A percentile compares a stretch with the other conserved stretches of the same genome.
Conservation (phyloP, 805 yeast species). For the Torulaspora franciscae region DNA sequence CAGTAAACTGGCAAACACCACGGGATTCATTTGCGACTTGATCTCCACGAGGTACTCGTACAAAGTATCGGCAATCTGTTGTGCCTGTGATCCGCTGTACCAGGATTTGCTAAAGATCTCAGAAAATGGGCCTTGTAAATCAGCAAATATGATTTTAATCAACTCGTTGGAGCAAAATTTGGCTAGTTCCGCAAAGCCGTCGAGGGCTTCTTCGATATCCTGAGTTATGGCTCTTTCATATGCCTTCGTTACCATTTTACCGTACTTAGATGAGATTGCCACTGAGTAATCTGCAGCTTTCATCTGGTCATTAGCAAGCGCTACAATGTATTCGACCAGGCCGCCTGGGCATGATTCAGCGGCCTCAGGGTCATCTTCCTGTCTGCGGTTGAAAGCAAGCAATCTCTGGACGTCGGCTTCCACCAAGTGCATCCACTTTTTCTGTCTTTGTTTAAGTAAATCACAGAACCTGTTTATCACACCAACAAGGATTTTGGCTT, state of each 20-base stretch:
- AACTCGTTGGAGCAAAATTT: conserved; percentile 55
- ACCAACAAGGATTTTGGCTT: conserved; percentile 72
- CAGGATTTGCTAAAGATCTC: conserved; percentile 63
- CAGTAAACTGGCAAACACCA: conserved; percentile 48
- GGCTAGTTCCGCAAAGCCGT: conserved; percentile 73
- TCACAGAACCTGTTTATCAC: conserved; percentile 68
- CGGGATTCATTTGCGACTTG: conserved; percentile 47
- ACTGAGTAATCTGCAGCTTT: conserved; percentile 65
- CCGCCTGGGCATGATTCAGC: conserved; percentile 60
- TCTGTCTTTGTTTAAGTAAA: conserved; percentile 56
- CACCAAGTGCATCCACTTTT: conserved; percentile 54
- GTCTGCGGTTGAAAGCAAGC: conserved; percentile 34
- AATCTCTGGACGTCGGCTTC: conserved; percentile 46
- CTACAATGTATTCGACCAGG: conserved; percentile 71
- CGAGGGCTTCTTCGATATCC: conserved; percentile 59
- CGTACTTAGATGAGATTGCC: conserved; percentile 60
- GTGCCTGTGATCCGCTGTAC: conserved; percentile 57
- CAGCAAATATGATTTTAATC: conserved; percentile 63
- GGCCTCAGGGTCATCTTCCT: conserved; percentile 34
- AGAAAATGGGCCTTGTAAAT: conserved; percentile 57
- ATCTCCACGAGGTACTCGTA: conserved; percentile 69
- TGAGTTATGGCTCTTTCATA: conserved; percentile 57
- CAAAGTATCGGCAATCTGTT: conserved; percentile 65
- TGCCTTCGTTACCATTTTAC: conserved; percentile 59
- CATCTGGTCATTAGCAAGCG: conserved; percentile 80